Conservation (phyloP, 2,329 filamentous ascomycete genomes). For the Daldinia eschscholtzii region DNA sequence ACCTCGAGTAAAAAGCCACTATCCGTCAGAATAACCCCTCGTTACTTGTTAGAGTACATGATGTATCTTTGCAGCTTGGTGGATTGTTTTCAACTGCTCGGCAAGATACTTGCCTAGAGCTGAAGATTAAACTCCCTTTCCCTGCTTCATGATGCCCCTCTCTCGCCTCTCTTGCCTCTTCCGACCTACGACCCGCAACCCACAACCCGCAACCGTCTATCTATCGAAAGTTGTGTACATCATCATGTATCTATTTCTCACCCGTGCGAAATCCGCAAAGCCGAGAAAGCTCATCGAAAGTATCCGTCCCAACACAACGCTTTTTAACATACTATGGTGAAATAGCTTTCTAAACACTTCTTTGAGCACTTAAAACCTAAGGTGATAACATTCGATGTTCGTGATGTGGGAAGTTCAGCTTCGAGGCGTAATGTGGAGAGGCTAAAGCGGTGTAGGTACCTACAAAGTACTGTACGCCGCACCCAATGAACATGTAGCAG, state of each 20-base stretch:
- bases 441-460: slow-evolving; percentile 42
- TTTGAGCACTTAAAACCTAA: slow-evolving; percentile 13
- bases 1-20: slow-evolving; percentile 25
- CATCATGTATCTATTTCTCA: slow-evolving; percentile 12
- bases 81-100: slow-evolving; percentile 30
- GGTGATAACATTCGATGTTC: slow-evolving; percentile 13
- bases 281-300: slow-evolving; percentile 9
- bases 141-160: slow-evolving; percentile 27
- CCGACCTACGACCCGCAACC: slow-evolving; percentile 11
- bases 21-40: slow-evolving; percentile 22
- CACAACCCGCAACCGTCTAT: slow-evolving; percentile 19
- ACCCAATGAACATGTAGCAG: slow-evolving; percentile 10
- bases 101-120: slow-evolving; percentile 28
- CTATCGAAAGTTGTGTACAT: slow-evolving; percentile 14
- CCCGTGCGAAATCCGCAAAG: slow-evolving; percentile 26
- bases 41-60: slow-evolving; percentile 20
- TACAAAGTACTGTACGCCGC: slow-evolving; percentile 29
- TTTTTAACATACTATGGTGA: slow-evolving; percentile 12
- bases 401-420: slow-evolving; percentile 22
- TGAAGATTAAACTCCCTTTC: slow-evolving; percentile 39
- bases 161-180: slow-evolving; percentile 32
- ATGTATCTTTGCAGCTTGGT: slow-evolving; percentile 26
- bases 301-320: slow-evolving; percentile 2
- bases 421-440: slow-evolving; percentile 35
- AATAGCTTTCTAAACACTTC: slow-evolving; percentile 11